Percentiles rank a stretch among this genome's conserved stretches.
phyloP scores from a whole-genome alignment of 2,329 filamentous ascomycete species.

The Stachybotrys chartarum region DNA sequence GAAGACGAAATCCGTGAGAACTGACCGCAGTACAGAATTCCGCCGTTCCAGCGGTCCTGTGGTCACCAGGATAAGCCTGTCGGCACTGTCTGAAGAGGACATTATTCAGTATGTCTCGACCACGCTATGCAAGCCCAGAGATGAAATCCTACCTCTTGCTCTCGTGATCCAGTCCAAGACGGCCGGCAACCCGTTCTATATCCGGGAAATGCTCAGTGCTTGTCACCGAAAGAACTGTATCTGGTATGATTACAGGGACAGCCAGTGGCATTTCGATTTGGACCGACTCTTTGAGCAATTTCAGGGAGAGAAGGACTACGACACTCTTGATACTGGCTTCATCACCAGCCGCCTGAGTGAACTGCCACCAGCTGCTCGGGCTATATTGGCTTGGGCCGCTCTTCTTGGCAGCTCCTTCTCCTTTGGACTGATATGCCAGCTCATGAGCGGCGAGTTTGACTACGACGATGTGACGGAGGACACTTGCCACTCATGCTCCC shows the following conservation, averaged over 20 bases:
- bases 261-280: conserved; percentile 76
- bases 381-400: conserved; percentile 80
- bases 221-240: conserved; percentile 83
- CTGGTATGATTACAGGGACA: conserved; percentile 82
- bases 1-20: background rate
- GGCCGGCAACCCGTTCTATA: conserved; percentile 82
- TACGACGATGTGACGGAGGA: conserved; percentile 42
- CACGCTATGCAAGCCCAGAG: conserved; percentile 66
- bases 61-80: conserved; percentile 64
- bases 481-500: conserved; percentile 12
- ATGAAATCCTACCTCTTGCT: conserved; percentile 70
- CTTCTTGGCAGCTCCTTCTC: conserved; percentile 78
- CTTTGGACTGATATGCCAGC: conserved; percentile 69
- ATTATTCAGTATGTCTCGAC: conserved; percentile 76
- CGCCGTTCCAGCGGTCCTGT: conserved; percentile 41
- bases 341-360: conserved; percentile 72
- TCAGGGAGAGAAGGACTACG: conserved; percentile 67
- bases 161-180: conserved; percentile 86
- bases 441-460: conserved; percentile 70
- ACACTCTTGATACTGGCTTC: conserved; percentile 76
- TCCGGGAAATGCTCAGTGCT: conserved; percentile 82
- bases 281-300: conserved; percentile 84
- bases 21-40: conserved; percentile 28
- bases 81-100: conserved; percentile 69
- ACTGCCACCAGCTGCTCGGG: conserved; percentile 64